A percentile compares a stretch with the other conserved stretches of the same genome.
These are phyloP conservation scores for Bothriochloa decipiens DNA, from an alignment of 176 grass and related monocot species.

Conservation along the genomic window DNA sequence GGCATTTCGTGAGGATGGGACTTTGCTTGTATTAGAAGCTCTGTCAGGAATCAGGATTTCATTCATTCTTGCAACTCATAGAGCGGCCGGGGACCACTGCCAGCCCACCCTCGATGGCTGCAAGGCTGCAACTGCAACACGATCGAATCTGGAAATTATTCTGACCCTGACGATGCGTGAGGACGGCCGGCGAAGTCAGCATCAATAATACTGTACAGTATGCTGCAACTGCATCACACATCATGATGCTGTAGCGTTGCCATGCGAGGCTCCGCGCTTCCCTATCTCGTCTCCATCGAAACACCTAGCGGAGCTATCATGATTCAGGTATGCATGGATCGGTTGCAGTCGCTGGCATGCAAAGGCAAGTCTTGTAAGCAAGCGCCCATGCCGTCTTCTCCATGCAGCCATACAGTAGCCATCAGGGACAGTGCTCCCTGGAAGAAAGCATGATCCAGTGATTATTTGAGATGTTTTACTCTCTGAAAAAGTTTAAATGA, in stretches of 20 bases:
- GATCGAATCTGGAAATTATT: conserved; percentile 33
- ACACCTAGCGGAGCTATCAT: not conserved
- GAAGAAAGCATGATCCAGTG: too few relatives aligned
- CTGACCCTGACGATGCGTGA: not conserved
- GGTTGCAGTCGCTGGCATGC: too few relatives aligned
- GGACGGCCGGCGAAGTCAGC: not conserved
- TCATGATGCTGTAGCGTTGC: not conserved
- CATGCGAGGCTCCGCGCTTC: not conserved
- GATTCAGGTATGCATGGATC: too few relatives aligned
- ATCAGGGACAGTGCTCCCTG: too few relatives aligned
- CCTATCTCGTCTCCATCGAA: not conserved
- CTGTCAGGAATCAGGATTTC: not conserved
- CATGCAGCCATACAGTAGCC: too few relatives aligned
- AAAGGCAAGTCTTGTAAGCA: too few relatives aligned
- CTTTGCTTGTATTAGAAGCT: conserved; percentile 7
- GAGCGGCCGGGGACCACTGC: not conserved
- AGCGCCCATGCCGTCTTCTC: too few relatives aligned
- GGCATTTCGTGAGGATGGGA: not conserved
- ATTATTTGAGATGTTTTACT: too few relatives aligned
- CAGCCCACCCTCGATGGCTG: conserved; percentile 11
- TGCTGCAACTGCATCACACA: not conserved
- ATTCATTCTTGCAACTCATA: not conserved
- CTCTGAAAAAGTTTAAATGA: too few relatives aligned
- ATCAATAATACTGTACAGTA: too few relatives aligned
- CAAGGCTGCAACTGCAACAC: not conserved